A percentile compares a stretch with the other conserved stretches of the same genome.
These are phyloP conservation scores for Botryotinia convoluta DNA, from an alignment of 2,329 filamentous ascomycete species.

Conservation along the genomic window DNA sequence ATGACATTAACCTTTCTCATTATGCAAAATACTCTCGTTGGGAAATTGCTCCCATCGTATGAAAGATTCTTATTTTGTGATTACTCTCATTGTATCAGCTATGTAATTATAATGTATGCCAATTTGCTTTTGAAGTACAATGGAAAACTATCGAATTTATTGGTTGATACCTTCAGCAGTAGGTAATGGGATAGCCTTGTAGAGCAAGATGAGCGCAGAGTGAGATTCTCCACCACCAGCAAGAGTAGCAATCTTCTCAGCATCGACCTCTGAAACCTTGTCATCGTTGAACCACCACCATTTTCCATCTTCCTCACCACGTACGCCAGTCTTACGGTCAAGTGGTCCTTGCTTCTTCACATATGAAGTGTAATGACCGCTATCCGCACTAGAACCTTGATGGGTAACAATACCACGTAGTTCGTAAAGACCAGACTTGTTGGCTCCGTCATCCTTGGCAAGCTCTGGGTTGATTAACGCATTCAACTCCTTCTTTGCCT, in stretches of 20 bases:
- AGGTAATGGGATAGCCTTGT: slow-evolving; percentile 70
- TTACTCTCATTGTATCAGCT: not conserved
- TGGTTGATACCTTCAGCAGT: slow-evolving; percentile 46
- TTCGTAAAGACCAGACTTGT: slow-evolving; percentile 94
- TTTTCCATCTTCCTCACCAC: slow-evolving; percentile 80
- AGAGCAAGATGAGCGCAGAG: slow-evolving; percentile 77
- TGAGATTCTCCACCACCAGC: slow-evolving; percentile 87
- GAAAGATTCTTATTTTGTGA: not conserved
- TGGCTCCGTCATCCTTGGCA: slow-evolving; percentile 74
- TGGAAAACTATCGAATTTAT: slow-evolving; percentile 10
- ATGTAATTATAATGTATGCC: not conserved
- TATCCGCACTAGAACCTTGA: slow-evolving; percentile 94
- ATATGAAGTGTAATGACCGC: slow-evolving; percentile 96
- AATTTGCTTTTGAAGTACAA: not conserved
- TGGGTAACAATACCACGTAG: slow-evolving; percentile 92
- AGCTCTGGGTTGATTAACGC: slow-evolving; percentile 73
- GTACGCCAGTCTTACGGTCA: slow-evolving; percentile 73
- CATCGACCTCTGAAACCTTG: slow-evolving; percentile 86
- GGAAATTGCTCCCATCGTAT: not conserved
- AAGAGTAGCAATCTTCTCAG: slow-evolving; percentile 86
- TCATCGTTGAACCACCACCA: slow-evolving; percentile 99
- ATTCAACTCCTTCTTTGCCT: slow-evolving; percentile 84
- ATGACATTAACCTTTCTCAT: not conserved
- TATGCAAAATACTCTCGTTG: not conserved
- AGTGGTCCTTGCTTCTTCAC: slow-evolving; percentile 83